A percentile compares a stretch with the other conserved stretches of the same genome.
Evolutionary conservation across 164 flowering plant genomes (phyloP).

Genomic region (Cinnamomum chago): DNA sequence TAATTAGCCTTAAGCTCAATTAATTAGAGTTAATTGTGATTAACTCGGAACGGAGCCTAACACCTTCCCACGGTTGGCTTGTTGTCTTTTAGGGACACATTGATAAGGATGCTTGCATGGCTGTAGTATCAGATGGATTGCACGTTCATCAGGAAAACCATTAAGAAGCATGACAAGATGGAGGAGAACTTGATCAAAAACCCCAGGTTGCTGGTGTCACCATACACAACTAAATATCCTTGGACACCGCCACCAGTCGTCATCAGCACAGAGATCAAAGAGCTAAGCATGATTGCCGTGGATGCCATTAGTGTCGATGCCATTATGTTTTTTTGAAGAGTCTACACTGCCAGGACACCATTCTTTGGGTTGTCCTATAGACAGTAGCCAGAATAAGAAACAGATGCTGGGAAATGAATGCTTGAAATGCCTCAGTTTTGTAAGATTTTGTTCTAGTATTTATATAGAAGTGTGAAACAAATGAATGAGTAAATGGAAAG

Average conservation of each 20-base stretch:
- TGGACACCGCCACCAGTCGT: constrained; percentile 14
- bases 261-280: constrained; percentile 71
- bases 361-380: constrained; percentile 19
- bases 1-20: too few relatives aligned
- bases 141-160: constrained; percentile 67
- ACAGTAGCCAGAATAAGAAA: background rate
- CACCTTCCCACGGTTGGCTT: too few relatives aligned
- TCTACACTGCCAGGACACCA: constrained; percentile 22
- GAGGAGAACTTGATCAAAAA: constrained; percentile 70
- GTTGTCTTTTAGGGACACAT: constrained; percentile 28
- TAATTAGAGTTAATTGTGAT: too few relatives aligned
- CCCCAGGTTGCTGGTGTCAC: constrained; percentile 41
- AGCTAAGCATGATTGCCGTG: constrained; percentile 33
- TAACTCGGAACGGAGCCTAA: too few relatives aligned
- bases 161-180: constrained; percentile 62
- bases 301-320: constrained; percentile 24
- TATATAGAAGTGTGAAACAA: too few relatives aligned
- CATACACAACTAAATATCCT: constrained; percentile 17
- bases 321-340: constrained; percentile 23
- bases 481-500: too few relatives aligned
- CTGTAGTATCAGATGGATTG: constrained; percentile 80
- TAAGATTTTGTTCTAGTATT: background rate
- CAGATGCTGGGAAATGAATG: background rate
- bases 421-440: background rate
- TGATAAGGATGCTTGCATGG: constrained; percentile 16